phyloP scores from a whole-genome alignment of 352 stramenopile species.

The Elongisporangium undulatum region DNA sequence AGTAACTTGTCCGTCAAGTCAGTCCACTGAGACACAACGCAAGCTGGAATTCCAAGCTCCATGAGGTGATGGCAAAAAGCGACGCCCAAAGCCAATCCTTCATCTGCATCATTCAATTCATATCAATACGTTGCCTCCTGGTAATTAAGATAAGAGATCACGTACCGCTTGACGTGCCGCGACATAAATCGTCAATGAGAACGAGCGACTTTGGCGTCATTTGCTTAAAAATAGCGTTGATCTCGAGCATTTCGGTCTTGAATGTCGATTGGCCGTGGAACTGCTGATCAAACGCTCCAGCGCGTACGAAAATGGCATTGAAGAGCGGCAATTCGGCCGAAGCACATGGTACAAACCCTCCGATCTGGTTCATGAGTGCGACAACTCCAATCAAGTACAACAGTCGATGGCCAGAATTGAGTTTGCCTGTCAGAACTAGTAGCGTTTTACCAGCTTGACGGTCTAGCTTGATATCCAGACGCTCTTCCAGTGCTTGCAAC shows the following conservation, averaged over 20 bases:
- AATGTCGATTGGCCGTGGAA: slow-evolving; percentile 48
- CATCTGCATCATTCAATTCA: neutral
- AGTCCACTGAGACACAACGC: neutral
- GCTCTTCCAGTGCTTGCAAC: neutral
- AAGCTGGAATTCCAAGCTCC: neutral
- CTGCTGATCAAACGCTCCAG: slow-evolving; percentile 39
- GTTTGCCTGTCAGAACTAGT: slow-evolving; percentile 17
- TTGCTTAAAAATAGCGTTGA: slow-evolving; percentile 26
- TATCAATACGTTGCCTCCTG: neutral
- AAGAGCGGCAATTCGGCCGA: slow-evolving; percentile 34
- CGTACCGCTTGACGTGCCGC: slow-evolving; percentile 33
- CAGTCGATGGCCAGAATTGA: slow-evolving; percentile 2
- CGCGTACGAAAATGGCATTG: slow-evolving; percentile 32
- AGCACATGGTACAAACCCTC: slow-evolving; percentile 52
- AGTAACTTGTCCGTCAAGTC: neutral
- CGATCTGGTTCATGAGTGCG: slow-evolving; percentile 49
- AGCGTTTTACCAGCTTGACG: slow-evolving; percentile 12
- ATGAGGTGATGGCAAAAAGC: neutral
- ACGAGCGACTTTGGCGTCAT: slow-evolving; percentile 31
- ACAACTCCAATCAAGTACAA: slow-evolving; percentile 23
- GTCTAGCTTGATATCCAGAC: slow-evolving; percentile 6
- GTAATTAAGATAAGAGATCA: neutral
- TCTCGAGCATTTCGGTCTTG: slow-evolving; percentile 50
- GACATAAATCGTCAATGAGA: slow-evolving; percentile 50
- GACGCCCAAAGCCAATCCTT: neutral